Percentiles rank a stretch among this genome's conserved stretches.
These are phyloP conservation scores for Komagataella mondaviorum DNA, from an alignment of 805 yeast species.

Conservation along the genomic window DNA sequence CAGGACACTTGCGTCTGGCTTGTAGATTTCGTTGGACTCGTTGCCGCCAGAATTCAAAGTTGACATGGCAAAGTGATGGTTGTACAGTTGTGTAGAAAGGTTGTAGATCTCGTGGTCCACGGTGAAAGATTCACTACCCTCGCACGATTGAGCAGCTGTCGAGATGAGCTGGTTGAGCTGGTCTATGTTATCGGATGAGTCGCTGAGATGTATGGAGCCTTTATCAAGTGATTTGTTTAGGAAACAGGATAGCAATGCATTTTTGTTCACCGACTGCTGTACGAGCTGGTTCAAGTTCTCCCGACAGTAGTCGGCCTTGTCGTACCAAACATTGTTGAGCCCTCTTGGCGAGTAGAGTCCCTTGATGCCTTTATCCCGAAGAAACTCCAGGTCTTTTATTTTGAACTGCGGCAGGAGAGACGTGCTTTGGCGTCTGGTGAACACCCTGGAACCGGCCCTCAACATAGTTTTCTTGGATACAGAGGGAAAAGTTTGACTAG, in stretches of 20 bases:
- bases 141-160: background rate
- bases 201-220: background rate
- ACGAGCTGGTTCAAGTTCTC: conserved; percentile 13
- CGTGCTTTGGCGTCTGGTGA: background rate
- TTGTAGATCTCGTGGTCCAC: background rate
- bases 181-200: background rate
- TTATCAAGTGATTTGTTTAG: background rate
- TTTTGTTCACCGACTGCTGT: background rate
- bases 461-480: background rate
- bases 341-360: conserved; percentile 37
- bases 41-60: conserved; percentile 10
- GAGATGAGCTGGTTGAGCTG: background rate
- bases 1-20: conserved; percentile 18
- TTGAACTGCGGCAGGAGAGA: background rate
- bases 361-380: conserved; percentile 22
- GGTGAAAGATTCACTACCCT: background rate
- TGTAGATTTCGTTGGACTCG: conserved; percentile 3
- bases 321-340: conserved; percentile 36
- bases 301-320: conserved; percentile 24
- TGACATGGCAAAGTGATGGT: conserved; percentile 21
- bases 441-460: background rate
- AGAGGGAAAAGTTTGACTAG: background rate
- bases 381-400: conserved; percentile 10
- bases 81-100: conserved; percentile 20
- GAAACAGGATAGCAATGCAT: background rate